Evolutionary conservation across 257 asterid species (phyloP), one percentile per base, ranked within the genome.

Genomic region (Fraxinus cuspidata): DNA sequence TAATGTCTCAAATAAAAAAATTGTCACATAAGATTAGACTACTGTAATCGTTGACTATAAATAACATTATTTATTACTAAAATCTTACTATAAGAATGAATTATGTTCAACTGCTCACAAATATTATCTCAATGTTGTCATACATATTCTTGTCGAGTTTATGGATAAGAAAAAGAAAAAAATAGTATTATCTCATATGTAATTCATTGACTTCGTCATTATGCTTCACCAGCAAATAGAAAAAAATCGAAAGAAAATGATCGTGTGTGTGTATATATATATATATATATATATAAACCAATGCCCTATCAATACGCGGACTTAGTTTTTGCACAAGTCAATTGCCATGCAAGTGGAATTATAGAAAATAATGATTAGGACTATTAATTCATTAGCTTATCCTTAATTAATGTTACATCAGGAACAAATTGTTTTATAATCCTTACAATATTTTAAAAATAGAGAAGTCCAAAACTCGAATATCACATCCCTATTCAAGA

Each of bases 241-340:
- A 38, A 38, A 38, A 9, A 42, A 10, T 42, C 2, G 49, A 11
- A 42, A 40, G 47, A 42, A 42, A 42, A 42, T 11, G 16, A 42
- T 10, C 60, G n/a, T n/a, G n/a, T n/a, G n/a, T n/a, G n/a, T n/a
- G n/a, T n/a, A n/a, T n/a, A n/a, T n/a, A n/a, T n/a, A n/a, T n/a
- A n/a, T n/a, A 31, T 31, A 31, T 31, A 51, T 18, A 15, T 3
- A 49, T 21, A 18, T 4, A 16, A n/a, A 47, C 2, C 21, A 18
- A 51, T 51, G n/a, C 60, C 19, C 9, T 8, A 18, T 51, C 7
- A 23, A 18, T 51, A 18, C 9, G 9, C 6, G 9, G 2, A 51
- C 63, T 51, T 51, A 1, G 25, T 19, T 66, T 58, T 80, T 75
- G 44, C 7, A 74, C 67, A 63, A 81, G 84, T 81, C 74, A 81